phyloP scores from a whole-genome alignment of 1,284 basidiomycete species.

The Athelia sp. region DNA sequence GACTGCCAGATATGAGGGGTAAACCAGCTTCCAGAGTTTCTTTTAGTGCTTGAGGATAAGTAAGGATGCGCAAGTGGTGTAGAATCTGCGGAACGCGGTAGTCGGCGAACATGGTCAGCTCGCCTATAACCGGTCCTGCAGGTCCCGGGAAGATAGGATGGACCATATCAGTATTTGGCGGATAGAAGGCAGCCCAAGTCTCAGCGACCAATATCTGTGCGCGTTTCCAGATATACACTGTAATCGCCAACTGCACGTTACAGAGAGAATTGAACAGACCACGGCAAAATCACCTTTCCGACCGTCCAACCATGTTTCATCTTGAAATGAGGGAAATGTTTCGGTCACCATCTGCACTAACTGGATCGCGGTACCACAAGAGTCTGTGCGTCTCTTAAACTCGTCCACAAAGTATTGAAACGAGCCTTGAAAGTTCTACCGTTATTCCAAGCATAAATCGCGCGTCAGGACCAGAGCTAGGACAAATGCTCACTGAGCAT shows the following conservation, averaged over 20 bases:
- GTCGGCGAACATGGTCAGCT: conserved; percentile 85
- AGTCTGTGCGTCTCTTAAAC: conserved; percentile 47
- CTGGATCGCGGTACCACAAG: conserved; percentile 60
- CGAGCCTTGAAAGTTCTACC: conserved; percentile 64
- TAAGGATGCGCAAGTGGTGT: conserved; percentile 69
- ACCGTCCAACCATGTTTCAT: conserved; percentile 56
- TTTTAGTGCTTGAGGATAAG: conserved; percentile 56
- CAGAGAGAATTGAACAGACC: background rate
- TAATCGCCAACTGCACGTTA: background rate
- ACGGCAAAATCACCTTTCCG: conserved; percentile 41
- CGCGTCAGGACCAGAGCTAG: background rate
- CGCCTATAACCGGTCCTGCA: conserved; percentile 50
- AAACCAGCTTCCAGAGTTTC: conserved; percentile 38
- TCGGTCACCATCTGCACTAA: conserved; percentile 67
- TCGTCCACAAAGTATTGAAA: conserved; percentile 61
- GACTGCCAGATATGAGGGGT: conserved; percentile 46
- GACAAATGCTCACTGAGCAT: conserved; percentile 44
- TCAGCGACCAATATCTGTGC: conserved; percentile 84
- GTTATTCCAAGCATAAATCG: background rate
- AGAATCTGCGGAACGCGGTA: conserved; percentile 83
- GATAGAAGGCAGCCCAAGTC: conserved; percentile 78
- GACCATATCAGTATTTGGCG: conserved; percentile 29
- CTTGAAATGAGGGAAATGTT: conserved; percentile 71
- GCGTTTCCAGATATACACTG: conserved; percentile 79
- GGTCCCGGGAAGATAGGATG: conserved; percentile 67